Evolutionary conservation across 371 early-diverging fungal genomes (phyloP), one percentile per base, ranked within the genome.

Genomic region (Mycotypha africana): DNA sequence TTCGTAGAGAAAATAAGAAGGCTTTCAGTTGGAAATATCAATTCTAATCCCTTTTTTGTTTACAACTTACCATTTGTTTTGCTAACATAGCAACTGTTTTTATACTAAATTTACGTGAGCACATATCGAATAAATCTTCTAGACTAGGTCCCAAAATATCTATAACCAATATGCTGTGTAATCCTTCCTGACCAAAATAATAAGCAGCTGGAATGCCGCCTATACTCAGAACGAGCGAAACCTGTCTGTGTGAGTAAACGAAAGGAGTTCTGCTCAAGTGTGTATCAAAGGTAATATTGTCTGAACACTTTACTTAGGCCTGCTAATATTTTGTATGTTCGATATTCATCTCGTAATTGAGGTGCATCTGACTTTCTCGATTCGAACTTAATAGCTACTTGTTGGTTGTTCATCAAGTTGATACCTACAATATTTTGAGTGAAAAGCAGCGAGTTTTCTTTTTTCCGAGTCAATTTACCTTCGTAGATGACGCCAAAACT

Each of bases 11-110:
- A 19, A 40, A 23, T 32, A 11, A 91, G 62, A 98, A 2, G 4
- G 39, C 6, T 20, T 11, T 37, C 7, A 7, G 11, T 16, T 26
- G 15, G 47, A 21, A 30, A 12, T 19, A 24, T 35, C 1, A 6
- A 33, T 33, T 11, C 4, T 14, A 4, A 14, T 6, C 9, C 4
- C n/a, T 6, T 45, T 35, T 8, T 39, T 14, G 30, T 17, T 54
- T 38, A 25, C 4, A 26, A 19, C 43, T 35, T 68, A 86, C 86
- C 93, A 98, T 95, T 67, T 89, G 89, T 58, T 92, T 92, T 20
- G 95, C 98, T 30, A 93, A 70, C 89, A 95, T 93, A 49, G 92
- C 89, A 2, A 92, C 88, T 8, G 97, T 96, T 67, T 97, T 94
- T 36, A 89, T 67, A 20, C 81, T 73, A 60, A 98, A 98, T 53